phyloP scores from a whole-genome alignment of 306 rosid genomes.

The Astragalus membranaceus region DNA sequence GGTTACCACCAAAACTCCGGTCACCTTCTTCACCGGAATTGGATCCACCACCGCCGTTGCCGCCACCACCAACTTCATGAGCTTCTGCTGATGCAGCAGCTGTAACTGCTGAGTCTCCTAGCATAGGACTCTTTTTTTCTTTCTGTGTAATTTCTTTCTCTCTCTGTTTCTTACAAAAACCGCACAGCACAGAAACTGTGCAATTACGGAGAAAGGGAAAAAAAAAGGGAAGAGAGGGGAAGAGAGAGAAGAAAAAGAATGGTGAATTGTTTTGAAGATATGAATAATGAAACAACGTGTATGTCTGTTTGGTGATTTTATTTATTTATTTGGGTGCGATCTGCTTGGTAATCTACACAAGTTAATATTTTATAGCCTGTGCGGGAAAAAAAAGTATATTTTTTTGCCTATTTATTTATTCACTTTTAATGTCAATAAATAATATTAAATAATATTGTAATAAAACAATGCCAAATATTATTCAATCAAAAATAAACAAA shows the following conservation, averaged over 20 bases:
- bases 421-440: neutral
- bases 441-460: neutral
- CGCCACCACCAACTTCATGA: neutral
- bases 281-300: slow-evolving; percentile 21
- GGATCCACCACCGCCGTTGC: slow-evolving; percentile 34
- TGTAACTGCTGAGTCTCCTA: slow-evolving; percentile 56
- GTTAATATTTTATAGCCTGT: slow-evolving; percentile 5
- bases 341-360: slow-evolving; percentile 70
- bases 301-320: slow-evolving; percentile 54
- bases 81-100: slow-evolving; percentile 1
- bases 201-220: slow-evolving; percentile 43
- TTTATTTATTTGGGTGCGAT: slow-evolving; percentile 73
- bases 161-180: neutral
- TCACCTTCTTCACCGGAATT: slow-evolving; percentile 68
- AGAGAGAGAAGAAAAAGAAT: slow-evolving; percentile 15
- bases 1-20: slow-evolving; percentile 68
- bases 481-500: no score
- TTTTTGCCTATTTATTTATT: neutral
- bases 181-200: slow-evolving; percentile 20
- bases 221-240: slow-evolving; percentile 12
- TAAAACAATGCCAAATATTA: no score
- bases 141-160: neutral
- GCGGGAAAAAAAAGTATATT: neutral
- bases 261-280: slow-evolving; percentile 58
- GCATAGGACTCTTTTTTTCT: slow-evolving; percentile 50